phyloP scores from a whole-genome alignment of 192 early-diverging fungal genomes.

The Cladochytrium replicatum region DNA sequence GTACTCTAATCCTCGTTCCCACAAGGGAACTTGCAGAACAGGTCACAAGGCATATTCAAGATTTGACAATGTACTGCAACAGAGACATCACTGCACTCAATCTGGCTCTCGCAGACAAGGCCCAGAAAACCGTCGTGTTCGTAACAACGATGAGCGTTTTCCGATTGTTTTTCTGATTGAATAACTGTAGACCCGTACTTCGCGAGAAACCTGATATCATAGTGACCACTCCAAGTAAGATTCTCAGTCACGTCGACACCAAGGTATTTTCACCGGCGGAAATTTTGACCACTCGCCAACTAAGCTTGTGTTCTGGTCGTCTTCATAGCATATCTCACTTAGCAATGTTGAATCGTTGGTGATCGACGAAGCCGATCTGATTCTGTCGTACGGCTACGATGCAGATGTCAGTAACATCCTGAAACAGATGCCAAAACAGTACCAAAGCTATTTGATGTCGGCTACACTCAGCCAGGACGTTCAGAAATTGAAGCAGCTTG shows the following conservation, averaged over 20 bases:
- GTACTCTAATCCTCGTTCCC: conserved; percentile 80
- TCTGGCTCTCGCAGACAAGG: conserved; percentile 38
- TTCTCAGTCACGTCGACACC: conserved; percentile 64
- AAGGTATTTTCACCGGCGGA: conserved; percentile 27
- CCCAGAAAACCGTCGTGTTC: conserved; percentile 21
- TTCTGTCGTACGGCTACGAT: conserved; percentile 88
- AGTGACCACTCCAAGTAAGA: conserved; percentile 75
- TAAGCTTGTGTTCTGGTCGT: conserved; percentile 3
- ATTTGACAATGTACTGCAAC: conserved; percentile 66
- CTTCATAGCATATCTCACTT: conserved; percentile 37
- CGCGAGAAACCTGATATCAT: conserved; percentile 80
- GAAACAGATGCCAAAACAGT: conserved; percentile 68
- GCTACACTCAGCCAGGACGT: conserved; percentile 89
- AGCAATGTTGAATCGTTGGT: conserved; percentile 70
- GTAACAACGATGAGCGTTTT: background rate
- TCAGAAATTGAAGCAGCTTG: conserved; percentile 69
- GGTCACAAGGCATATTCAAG: conserved; percentile 64
- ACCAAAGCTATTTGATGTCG: conserved; percentile 88
- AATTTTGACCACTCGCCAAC: background rate
- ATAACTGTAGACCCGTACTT: conserved; percentile 64
- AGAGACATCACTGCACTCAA: conserved; percentile 54
- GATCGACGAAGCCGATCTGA: conserved; percentile 93
- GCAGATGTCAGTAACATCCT: conserved; percentile 75
- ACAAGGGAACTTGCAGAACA: conserved; percentile 94
- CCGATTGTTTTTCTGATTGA: background rate